Conservation (phyloP, 257 asterid species). For the Plantago major region DNA sequence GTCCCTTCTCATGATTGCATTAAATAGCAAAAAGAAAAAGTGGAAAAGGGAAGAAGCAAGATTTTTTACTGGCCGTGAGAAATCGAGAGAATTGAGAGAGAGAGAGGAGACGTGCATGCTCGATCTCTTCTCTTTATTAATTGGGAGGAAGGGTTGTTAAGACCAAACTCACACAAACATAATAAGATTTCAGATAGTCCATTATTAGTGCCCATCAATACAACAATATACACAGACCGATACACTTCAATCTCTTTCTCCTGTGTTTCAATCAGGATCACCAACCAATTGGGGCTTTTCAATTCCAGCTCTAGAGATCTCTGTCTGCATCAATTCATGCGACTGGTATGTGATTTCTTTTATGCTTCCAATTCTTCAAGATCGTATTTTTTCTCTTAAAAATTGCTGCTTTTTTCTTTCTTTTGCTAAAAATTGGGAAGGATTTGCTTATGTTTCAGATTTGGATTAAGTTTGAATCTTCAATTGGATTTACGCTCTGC, state of each 20-base stretch:
- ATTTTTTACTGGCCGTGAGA: background rate
- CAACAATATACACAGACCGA: background rate
- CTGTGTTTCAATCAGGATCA: background rate
- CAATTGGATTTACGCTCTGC: background rate
- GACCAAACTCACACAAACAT: slow-evolving; percentile 5
- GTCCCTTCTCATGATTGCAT: background rate
- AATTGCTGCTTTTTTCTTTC: too few relatives aligned
- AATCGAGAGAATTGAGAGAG: background rate
- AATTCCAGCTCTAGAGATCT: slow-evolving; percentile 21
- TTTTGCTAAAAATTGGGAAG: background rate
- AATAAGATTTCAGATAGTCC: background rate
- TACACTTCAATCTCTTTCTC: background rate
- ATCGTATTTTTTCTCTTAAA: too few relatives aligned
- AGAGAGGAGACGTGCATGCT: background rate
- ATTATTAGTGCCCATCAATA: too few relatives aligned
- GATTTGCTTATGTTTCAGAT: slow-evolving; percentile 1
- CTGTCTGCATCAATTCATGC: slow-evolving; percentile 39
- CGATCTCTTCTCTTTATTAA: background rate
- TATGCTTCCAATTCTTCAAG: too few relatives aligned
- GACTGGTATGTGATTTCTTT: slow-evolving; percentile 34
- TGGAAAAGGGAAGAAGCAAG: too few relatives aligned
- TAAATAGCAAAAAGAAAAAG: background rate
- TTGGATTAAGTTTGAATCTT: slow-evolving; percentile 11
- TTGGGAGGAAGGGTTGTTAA: too few relatives aligned
- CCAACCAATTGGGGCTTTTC: background rate